phyloP scores from a whole-genome alignment of 306 rosid genomes.

The Lathyrus oleraceus region DNA sequence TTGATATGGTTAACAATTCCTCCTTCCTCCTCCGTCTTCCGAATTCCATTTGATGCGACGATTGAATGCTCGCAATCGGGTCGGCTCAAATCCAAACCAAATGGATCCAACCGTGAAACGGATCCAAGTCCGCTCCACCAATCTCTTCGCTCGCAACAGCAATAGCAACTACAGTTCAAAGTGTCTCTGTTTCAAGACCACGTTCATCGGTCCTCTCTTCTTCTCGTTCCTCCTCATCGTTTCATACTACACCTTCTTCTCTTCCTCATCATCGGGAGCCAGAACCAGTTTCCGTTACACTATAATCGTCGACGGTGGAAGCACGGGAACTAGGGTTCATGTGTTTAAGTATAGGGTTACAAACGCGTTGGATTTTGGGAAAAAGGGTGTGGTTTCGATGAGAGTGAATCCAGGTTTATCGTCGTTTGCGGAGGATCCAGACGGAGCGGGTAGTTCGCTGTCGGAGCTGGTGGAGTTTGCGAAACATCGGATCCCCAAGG shows the following conservation, averaged over 20 bases:
- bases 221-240: slow-evolving; percentile 41
- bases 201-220: slow-evolving; percentile 34
- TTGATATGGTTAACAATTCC: slow-evolving; percentile 38
- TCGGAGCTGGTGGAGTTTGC: slow-evolving; percentile 68
- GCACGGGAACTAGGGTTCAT: slow-evolving; percentile 85
- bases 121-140: slow-evolving; percentile 64
- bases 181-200: slow-evolving; percentile 12
- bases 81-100: slow-evolving; percentile 32
- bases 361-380: slow-evolving; percentile 49
- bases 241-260: slow-evolving; percentile 36
- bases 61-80: slow-evolving; percentile 58
- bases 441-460: slow-evolving; percentile 59
- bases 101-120: slow-evolving; percentile 65
- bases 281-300: slow-evolving; percentile 41
- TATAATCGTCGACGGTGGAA: slow-evolving; percentile 84
- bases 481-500: slow-evolving; percentile 64
- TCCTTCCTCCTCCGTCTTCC: neutral
- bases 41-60: slow-evolving; percentile 72
- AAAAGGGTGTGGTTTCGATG: slow-evolving; percentile 57
- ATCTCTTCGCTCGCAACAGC: slow-evolving; percentile 57
- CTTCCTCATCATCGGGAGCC: neutral
- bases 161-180: slow-evolving; percentile 4
- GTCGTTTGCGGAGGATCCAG: slow-evolving; percentile 58
- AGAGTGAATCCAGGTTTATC: slow-evolving; percentile 84
- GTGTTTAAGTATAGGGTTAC: slow-evolving; percentile 52